These are phyloP conservation scores for Kazachstania bromeliacearum DNA, from an alignment of 805 yeast genomes.

Conservation along the genomic window DNA sequence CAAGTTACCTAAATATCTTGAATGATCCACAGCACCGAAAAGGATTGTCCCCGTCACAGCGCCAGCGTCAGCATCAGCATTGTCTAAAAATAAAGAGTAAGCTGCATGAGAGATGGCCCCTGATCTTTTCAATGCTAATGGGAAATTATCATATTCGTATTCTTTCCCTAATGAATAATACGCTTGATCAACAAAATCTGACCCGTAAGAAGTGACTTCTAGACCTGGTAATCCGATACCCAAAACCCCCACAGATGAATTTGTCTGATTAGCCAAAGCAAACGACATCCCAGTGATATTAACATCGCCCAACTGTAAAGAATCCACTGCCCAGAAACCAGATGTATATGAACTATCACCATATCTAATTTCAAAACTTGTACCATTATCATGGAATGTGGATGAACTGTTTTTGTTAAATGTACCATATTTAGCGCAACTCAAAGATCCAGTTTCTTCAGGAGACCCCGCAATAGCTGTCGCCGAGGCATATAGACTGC, in stretches of 20 bases:
- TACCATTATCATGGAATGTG: conserved; percentile 25
- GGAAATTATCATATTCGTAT: conserved; percentile 57
- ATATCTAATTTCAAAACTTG: conserved; percentile 37
- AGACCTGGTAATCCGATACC: conserved; percentile 46
- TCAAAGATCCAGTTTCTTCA: conserved; percentile 16
- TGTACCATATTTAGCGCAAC: conserved; percentile 28
- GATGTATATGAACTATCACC: conserved; percentile 41
- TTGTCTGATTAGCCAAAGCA: conserved; percentile 28
- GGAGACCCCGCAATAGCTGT: conserved; percentile 43
- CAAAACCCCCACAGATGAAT: conserved; percentile 38
- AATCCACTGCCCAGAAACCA: conserved; percentile 44
- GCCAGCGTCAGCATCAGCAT: conserved; percentile 29
- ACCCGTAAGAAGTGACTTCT: conserved; percentile 42
- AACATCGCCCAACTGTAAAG: conserved; percentile 41
- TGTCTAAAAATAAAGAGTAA: conserved; percentile 55
- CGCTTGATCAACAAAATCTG: conserved; percentile 34
- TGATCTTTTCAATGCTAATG: conserved; percentile 44
- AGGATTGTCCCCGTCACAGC: conserved; percentile 42
- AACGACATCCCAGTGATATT: conserved; percentile 23
- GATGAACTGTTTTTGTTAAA: conserved; percentile 29
- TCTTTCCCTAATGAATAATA: conserved; percentile 51
- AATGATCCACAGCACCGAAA: conserved; percentile 64
- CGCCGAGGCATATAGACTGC: too few species aligned
- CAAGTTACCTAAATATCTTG: conserved; percentile 48
- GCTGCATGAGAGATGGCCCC: conserved; percentile 47